These are phyloP conservation scores for Escovopsis weberi DNA, from an alignment of 2,329 filamentous ascomycete species.

Conservation along the genomic window DNA sequence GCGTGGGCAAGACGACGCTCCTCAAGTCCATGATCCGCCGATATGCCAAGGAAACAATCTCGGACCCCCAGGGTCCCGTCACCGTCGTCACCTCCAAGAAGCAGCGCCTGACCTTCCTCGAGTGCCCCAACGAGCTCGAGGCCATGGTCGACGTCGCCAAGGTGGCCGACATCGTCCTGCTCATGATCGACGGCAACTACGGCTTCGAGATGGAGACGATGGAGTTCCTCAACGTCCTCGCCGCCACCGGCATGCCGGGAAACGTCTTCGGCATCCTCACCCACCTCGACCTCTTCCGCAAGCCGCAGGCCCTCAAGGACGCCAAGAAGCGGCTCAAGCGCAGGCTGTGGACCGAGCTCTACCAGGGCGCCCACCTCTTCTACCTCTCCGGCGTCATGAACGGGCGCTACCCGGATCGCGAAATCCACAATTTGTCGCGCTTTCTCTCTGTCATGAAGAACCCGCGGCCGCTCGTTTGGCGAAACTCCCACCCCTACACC, in stretches of 20 bases:
- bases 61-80: constrained; percentile 78
- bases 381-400: constrained; percentile 95
- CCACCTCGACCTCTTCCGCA: constrained; percentile 88
- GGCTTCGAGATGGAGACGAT: constrained; percentile 99
- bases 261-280: constrained; percentile 97
- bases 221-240: constrained; percentile 92
- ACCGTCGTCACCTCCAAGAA: constrained; percentile 96
- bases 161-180: constrained; percentile 87
- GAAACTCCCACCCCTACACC: constrained; percentile 90
- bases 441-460: constrained; percentile 99
- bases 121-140: constrained; percentile 93
- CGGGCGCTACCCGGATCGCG: constrained; percentile 88
- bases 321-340: constrained; percentile 96
- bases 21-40: constrained; percentile 87
- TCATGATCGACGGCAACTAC: constrained; percentile 98
- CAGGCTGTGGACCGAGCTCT: constrained; percentile 90
- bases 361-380: constrained; percentile 93
- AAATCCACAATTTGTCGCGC: constrained; percentile 86
- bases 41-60: constrained; percentile 90
- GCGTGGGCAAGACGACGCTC: constrained; percentile 88
- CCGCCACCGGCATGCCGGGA: constrained; percentile 92
- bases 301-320: constrained; percentile 78
- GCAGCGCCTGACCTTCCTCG: constrained; percentile 84
- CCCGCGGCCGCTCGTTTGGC: constrained; percentile 86
- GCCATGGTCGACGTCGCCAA: constrained; percentile 96